Conservation (phyloP, 306 rosid species). For the Hippophae tibetana region DNA sequence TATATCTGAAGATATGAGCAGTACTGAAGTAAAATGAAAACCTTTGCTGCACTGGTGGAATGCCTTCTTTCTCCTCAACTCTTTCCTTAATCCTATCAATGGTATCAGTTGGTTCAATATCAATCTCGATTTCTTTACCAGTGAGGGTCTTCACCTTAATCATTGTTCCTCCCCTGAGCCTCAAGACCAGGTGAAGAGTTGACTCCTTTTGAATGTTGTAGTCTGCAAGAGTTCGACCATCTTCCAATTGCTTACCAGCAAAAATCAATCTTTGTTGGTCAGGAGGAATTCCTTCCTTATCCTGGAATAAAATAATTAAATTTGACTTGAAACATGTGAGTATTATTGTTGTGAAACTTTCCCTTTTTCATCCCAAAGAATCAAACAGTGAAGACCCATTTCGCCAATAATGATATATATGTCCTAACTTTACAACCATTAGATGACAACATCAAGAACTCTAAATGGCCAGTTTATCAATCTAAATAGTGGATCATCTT, state of each 20-base stretch:
- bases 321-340: background rate
- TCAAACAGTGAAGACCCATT: too few species aligned
- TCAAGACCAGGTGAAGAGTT: slow-evolving; percentile 85
- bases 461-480: too few species aligned
- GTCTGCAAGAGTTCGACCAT: slow-evolving; percentile 93
- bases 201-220: slow-evolving; percentile 97
- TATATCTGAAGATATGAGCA: too few species aligned
- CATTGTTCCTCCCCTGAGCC: slow-evolving; percentile 99
- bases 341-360: background rate
- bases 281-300: slow-evolving; percentile 97
- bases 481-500: too few species aligned
- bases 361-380: background rate
- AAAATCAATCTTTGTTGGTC: slow-evolving; percentile 94
- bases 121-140: slow-evolving; percentile 97
- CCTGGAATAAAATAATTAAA: slow-evolving; percentile 36
- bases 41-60: slow-evolving; percentile 99
- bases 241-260: slow-evolving; percentile 98
- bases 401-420: too few species aligned
- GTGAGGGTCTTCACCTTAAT: slow-evolving; percentile 95
- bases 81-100: slow-evolving; percentile 91
- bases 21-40: slow-evolving; percentile 10
- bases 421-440: too few species aligned
- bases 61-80: slow-evolving; percentile 97
- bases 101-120: slow-evolving; percentile 89
- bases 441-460: too few species aligned